A percentile compares a stretch with the other conserved stretches of the same genome.
phyloP scores from a whole-genome alignment of 108 stramenopile species.

The Nitzschia sp. region DNA sequence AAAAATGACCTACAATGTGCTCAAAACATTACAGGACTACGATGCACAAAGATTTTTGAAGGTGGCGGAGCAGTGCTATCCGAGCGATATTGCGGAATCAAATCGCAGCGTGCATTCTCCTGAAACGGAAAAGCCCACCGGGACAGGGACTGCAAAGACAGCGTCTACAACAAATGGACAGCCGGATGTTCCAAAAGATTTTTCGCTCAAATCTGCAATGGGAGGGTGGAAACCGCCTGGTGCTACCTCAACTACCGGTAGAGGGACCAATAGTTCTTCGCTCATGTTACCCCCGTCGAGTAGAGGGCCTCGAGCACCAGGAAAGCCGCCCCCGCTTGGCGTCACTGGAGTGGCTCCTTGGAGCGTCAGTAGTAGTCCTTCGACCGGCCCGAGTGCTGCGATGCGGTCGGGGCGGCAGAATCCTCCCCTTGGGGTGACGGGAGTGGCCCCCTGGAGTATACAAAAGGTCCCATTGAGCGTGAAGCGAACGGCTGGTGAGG shows the following conservation, averaged over 20 bases:
- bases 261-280: background rate
- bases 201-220: conserved; percentile 65
- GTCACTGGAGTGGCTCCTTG: conserved; percentile 83
- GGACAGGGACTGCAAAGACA: conserved; percentile 4
- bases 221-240: conserved; percentile 57
- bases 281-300: conserved; percentile 28
- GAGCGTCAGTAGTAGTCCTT: conserved; percentile 30
- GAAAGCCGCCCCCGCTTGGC: conserved; percentile 48
- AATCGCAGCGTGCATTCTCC: background rate
- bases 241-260: background rate
- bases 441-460: conserved; percentile 80
- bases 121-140: too few relatives aligned
- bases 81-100: background rate
- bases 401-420: background rate
- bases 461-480: background rate
- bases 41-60: conserved; percentile 25
- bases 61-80: conserved; percentile 7
- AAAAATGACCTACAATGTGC: conserved; percentile 78
- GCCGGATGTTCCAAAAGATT: conserved; percentile 19
- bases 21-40: conserved; percentile 35
- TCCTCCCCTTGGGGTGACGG: conserved; percentile 69
- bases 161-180: background rate
- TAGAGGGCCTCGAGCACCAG: background rate
- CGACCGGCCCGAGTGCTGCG: background rate
- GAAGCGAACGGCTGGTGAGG: conserved; percentile 7